Evolutionary conservation across 345 rosid species (phyloP), one percentile per base, ranked within the genome.

Genomic region (Boechera divaricarpa): DNA sequence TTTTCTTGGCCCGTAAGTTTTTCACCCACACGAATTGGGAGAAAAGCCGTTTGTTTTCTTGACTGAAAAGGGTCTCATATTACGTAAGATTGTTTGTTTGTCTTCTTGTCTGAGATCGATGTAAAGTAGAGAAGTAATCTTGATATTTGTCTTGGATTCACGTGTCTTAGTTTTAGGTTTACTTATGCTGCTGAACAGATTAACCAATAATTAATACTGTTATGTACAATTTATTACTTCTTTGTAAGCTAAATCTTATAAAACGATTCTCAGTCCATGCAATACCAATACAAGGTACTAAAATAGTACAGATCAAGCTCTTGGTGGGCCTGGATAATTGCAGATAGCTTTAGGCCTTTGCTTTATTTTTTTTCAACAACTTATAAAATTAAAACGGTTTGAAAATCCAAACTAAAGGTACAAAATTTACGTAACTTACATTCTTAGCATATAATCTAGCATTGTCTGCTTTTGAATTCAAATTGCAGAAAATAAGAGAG

Each of bases 81-180:
- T 60, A 61, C 76, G 69, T 72, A 72, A 35, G 59, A 61, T 49
- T 60, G 68, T 72, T 60, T 48, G 9, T 60, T 60, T 72, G 60
- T 72, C 68, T 36, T 61, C 52, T 8, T 61, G 1, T 51, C 12
- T 51, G 15, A 60, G 48, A 47, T 56, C 61, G 12, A 58, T 65
- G 26, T 18, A 33, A 32, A 48, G 49, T 60, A 42, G 33, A 70
- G 5, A 44, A 15, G 44, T 58, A n/a, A 13, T 62, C 16, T 39
- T 38, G 4, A 24, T 11, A 5, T 54, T 54, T 54, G 33, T 44
- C 24, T 4, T 44, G 6, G 67, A 39, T 45, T 45, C 49, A 45
- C 18, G 18, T 45, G 49, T 45, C 18, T 5, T 44, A 13, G 49
- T 45, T 45, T 45, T 45, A 45, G 49, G 49, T 39, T 39, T 39